Conservation (phyloP, 148 eudicot genomes). For the Rhododendron ferrugineum region DNA sequence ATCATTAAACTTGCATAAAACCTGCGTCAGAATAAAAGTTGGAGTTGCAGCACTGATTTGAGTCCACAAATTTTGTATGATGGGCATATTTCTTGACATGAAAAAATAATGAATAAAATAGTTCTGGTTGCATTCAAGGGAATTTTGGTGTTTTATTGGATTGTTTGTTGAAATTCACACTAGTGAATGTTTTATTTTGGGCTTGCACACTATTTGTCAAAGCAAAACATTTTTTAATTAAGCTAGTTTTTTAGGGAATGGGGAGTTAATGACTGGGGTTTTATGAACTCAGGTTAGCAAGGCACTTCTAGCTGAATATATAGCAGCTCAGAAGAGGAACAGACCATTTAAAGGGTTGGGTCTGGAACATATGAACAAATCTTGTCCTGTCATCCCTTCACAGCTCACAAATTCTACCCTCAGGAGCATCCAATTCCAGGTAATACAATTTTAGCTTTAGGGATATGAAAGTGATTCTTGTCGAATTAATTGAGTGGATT, state of each 20-base stretch:
- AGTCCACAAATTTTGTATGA: not conserved
- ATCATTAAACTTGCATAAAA: not conserved
- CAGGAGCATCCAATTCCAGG: conserved; percentile 70
- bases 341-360: conserved; percentile 83
- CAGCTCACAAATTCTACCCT: conserved; percentile 51
- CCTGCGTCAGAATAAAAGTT: not conserved
- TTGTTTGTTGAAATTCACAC: not conserved
- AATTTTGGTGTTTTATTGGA: not conserved
- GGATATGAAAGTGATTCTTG: not conserved
- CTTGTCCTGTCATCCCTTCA: conserved; percentile 64
- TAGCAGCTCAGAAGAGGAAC: conserved; percentile 52
- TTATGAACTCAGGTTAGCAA: conserved; percentile 65
- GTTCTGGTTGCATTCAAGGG: not conserved
- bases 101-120: not conserved
- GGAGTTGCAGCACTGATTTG: not conserved
- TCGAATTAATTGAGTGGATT: not conserved
- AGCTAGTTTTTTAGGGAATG: not conserved
- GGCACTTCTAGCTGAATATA: conserved; percentile 64
- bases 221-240: not conserved
- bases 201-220: not conserved
- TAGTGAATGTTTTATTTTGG: not conserved
- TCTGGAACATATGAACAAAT: conserved; percentile 83
- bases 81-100: not conserved
- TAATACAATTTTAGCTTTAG: conserved; percentile 16
- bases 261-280: not conserved